These are phyloP conservation scores for Penicillium coffeae DNA, from an alignment of 495 filamentous ascomycete species.

Conservation along the genomic window DNA sequence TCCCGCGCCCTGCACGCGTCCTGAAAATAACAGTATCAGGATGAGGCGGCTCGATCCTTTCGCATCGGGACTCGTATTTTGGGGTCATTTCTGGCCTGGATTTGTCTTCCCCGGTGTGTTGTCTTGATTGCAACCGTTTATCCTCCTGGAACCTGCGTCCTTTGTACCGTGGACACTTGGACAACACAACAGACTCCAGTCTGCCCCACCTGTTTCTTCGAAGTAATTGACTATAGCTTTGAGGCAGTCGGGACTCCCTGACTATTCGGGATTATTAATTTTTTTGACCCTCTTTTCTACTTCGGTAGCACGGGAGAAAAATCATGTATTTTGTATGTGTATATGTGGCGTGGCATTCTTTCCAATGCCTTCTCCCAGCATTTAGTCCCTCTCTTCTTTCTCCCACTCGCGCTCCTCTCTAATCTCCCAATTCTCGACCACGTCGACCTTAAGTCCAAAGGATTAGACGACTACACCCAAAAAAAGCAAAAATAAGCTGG, in stretches of 20 bases:
- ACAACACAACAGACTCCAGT: conserved; percentile 10
- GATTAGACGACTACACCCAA: background rate
- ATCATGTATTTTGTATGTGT: conserved; percentile 17
- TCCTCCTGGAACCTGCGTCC: background rate
- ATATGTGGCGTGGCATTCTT: conserved; percentile 19
- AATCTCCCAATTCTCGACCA: conserved; percentile 2
- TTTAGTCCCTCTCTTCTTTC: conserved; percentile 10
- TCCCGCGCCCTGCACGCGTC: too few relatives aligned
- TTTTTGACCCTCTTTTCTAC: conserved; percentile 9
- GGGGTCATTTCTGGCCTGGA: background rate
- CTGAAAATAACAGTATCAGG: background rate
- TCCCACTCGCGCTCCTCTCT: conserved; percentile 4
- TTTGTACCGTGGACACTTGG: conserved; percentile 11
- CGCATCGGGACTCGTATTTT: background rate
- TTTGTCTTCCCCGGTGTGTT: conserved; percentile 10
- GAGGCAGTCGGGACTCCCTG: background rate
- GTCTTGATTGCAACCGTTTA: conserved; percentile 22
- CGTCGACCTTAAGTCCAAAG: background rate
- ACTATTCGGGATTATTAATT: conserved; percentile 12
- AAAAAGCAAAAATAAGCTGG: background rate
- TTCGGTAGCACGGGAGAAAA: conserved; percentile 12
- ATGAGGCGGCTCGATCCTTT: conserved; percentile 13
- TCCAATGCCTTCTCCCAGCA: conserved; percentile 6
- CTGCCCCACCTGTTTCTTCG: conserved; percentile 23
- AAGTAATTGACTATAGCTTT: conserved; percentile 17